Evolutionary conservation across 176 grass and related monocot species (phyloP), one percentile per base, ranked within the genome.

Genomic region (Triticum dicoccoides): DNA sequence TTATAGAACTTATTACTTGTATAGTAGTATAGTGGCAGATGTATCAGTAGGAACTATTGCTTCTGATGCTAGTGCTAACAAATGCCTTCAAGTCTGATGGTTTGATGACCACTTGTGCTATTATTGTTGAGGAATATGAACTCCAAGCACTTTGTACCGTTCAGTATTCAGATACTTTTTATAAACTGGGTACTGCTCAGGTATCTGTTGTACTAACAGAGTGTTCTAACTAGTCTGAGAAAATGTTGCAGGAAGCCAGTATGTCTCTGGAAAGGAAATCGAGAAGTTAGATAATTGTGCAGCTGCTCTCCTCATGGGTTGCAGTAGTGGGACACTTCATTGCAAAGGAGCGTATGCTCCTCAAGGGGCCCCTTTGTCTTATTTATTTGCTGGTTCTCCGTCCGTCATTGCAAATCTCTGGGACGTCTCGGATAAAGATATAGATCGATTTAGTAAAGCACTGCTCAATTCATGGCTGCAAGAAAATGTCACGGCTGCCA

Each of bases 221-320:
- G 56, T 71, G 47, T 52, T 37, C 76, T 87, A 87, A 87, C 47
- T 77, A 35, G 32, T 39, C 23, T 49, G 8, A 9, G 54, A 41
- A 70, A 76, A 35, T 82, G 33, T 47, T 92, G 83, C 94, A 99
- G 97, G 97, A 80, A 90, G 82, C 15, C 92, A 96, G 64, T 96
- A 99, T 86, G 81, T 99, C 27, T 86, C 97, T 6, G 65, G 66
- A 72, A 90, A 90, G 82, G 92, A 99, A 84, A 93, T 96, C 2
- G 86, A 94, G 81, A 96, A 96, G 80, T 30, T 96, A 56, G 73
- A 99, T 30, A 85, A 85, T 11, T 94, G 89, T 81, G 90, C 97
- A 29, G 97, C 92, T 20, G 85, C 90, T 91, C 86, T 99, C 86
- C 97, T 99, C 62, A 99, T 99, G 97, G 97, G 97, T 45, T 99